A percentile compares a stretch with the other conserved stretches of the same genome.
phyloP scores from a whole-genome alignment of 768 basidiomycete species.

The Pleurotus sapidus region DNA sequence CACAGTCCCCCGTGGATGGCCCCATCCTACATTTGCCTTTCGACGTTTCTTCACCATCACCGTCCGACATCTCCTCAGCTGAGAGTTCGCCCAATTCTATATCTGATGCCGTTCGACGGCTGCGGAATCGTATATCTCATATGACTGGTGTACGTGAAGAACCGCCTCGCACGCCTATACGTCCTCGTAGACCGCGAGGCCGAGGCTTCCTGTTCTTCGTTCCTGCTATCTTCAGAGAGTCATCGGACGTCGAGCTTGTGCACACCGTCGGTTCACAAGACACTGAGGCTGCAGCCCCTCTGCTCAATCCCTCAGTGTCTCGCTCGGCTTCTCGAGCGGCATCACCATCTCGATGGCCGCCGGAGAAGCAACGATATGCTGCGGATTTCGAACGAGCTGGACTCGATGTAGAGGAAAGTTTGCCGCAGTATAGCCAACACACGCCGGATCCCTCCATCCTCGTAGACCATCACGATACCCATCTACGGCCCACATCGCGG shows the following conservation, averaged over 20 bases:
- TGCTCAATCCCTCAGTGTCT: not conserved
- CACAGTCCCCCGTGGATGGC: constrained; percentile 43
- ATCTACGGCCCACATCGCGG: constrained; percentile 7
- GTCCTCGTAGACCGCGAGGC: constrained; percentile 43
- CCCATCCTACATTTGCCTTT: constrained; percentile 65
- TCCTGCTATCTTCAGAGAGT: constrained; percentile 71
- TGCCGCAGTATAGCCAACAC: not conserved
- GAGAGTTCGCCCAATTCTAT: constrained; percentile 41
- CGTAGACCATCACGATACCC: not conserved
- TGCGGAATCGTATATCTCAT: constrained; percentile 54
- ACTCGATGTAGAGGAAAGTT: constrained; percentile 10
- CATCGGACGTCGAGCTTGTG: constrained; percentile 42
- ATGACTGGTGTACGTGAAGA: constrained; percentile 39
- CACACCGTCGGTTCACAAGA: constrained; percentile 15
- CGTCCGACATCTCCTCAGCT: constrained; percentile 44
- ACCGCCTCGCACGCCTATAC: constrained; percentile 44
- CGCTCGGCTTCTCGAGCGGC: constrained; percentile 1
- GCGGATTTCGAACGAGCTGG: constrained; percentile 32
- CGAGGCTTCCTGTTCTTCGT: constrained; percentile 78
- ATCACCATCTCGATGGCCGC: constrained; percentile 25
- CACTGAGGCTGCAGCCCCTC: not conserved
- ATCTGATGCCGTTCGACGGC: constrained; percentile 50
- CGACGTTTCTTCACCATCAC: constrained; percentile 54
- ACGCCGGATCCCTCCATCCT: not conserved
- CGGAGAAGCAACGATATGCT: constrained; percentile 44